phyloP scores from a whole-genome alignment of 768 basidiomycete genomes.

The Fistulinella prunicolor region DNA sequence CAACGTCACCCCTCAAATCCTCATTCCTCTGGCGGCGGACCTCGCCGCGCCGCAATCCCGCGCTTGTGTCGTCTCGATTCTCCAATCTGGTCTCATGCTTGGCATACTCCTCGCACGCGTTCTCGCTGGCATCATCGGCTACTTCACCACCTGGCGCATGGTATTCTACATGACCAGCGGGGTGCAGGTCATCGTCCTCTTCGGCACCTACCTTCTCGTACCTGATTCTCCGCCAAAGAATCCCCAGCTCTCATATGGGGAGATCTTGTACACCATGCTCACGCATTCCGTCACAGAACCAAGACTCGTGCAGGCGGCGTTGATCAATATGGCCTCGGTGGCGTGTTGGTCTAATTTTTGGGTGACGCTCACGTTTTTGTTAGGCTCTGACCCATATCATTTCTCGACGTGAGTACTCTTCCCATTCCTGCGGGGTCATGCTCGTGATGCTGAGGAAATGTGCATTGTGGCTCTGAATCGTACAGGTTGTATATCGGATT shows the following conservation, averaged over 20 bases:
- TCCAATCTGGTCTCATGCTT: conserved; percentile 29
- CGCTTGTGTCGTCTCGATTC: conserved; percentile 29
- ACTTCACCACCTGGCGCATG: conserved; percentile 40
- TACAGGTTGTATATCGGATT: conserved; percentile 39
- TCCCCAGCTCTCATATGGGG: conserved; percentile 34
- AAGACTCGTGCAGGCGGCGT: conserved; percentile 35
- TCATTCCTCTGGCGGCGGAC: conserved; percentile 45
- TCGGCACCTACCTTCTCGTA: conserved; percentile 30
- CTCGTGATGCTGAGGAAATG: not conserved
- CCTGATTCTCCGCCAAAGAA: conserved; percentile 44
- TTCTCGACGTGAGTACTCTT: conserved; percentile 35
- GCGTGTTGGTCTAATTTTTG: conserved; percentile 36
- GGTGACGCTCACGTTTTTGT: conserved; percentile 46
- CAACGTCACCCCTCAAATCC: conserved; percentile 40
- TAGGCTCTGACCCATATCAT: conserved; percentile 40
- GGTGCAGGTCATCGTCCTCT: conserved; percentile 28
- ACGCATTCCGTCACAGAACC: conserved; percentile 41
- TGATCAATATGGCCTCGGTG: conserved; percentile 27
- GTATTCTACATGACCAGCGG: conserved; percentile 44
- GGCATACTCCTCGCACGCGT: conserved; percentile 31
- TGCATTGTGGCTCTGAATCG: too few species aligned
- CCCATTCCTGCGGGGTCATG: too few species aligned
- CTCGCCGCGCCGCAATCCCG: conserved; percentile 33
- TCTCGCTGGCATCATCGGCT: conserved; percentile 39
- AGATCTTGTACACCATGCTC: conserved; percentile 38